Evolutionary conservation across 768 basidiomycete species (phyloP).

Genomic region (Baorangia bicolor): DNA sequence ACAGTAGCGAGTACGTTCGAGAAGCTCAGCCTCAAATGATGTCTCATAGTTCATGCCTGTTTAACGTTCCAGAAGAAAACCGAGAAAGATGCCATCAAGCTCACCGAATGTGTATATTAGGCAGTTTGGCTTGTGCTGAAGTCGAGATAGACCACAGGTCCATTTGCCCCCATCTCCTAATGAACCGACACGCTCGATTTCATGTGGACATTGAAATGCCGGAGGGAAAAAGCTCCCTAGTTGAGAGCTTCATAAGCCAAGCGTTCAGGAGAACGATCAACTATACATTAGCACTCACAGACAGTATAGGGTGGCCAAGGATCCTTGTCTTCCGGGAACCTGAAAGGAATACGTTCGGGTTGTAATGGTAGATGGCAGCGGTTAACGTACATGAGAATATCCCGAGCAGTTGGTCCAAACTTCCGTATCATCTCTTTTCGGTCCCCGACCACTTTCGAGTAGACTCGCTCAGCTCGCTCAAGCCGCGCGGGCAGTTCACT

Average conservation of each 20-base stretch:
- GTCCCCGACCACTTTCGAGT: constrained; percentile 41
- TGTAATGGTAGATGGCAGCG: constrained; percentile 2
- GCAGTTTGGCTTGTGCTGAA: constrained; percentile 53
- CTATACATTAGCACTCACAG: constrained; percentile 38
- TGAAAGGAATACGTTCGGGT: constrained; percentile 20
- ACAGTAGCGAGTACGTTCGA: constrained; percentile 47
- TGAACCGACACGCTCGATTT: constrained; percentile 42
- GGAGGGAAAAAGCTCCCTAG: constrained; percentile 49
- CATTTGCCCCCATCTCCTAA: constrained; percentile 72
- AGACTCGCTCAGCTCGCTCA: constrained; percentile 44
- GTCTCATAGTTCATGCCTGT: constrained; percentile 57
- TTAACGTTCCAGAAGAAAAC: not conserved
- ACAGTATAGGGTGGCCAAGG: constrained; percentile 61
- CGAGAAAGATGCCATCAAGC: not conserved
- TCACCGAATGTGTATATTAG: constrained; percentile 63
- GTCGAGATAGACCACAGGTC: constrained; percentile 60
- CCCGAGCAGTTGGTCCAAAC: constrained; percentile 51
- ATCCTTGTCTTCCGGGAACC: constrained; percentile 50
- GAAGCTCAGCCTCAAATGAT: constrained; percentile 60
- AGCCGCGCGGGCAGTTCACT: constrained; percentile 40
- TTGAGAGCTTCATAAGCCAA: constrained; percentile 1
- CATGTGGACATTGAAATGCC: constrained; percentile 44
- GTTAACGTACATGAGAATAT: constrained; percentile 40
- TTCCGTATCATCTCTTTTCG: constrained; percentile 50
- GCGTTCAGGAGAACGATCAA: not conserved